These are phyloP conservation scores for Nepenthes alata DNA, from an alignment of 179 eudicot species.

Conservation along the genomic window DNA sequence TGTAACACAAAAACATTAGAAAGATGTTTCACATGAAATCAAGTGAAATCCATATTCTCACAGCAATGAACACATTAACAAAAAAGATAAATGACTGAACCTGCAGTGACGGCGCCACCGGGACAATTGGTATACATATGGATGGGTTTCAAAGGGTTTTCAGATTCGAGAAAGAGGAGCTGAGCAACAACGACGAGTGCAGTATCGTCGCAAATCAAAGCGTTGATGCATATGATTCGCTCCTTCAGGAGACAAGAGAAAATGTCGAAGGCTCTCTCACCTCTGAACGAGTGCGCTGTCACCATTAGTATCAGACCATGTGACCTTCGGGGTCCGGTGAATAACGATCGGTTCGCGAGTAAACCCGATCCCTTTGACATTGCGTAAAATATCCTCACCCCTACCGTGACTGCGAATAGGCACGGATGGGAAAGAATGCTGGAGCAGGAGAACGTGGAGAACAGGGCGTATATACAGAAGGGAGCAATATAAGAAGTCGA, in stretches of 20 bases:
- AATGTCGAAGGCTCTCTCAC: constrained; percentile 86
- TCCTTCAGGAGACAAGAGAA: constrained; percentile 88
- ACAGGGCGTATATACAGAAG: too few species aligned
- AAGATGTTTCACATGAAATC: too few species aligned
- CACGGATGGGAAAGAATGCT: too few species aligned
- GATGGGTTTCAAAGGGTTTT: constrained; percentile 81
- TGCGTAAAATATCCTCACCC: not conserved
- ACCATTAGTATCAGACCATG: constrained; percentile 78
- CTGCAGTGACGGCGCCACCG: constrained; percentile 92
- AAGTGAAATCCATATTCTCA: too few species aligned
- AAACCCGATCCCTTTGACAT: not conserved
- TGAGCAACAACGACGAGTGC: constrained; percentile 92
- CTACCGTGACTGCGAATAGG: not conserved
- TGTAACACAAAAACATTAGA: too few species aligned
- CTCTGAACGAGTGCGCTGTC: constrained; percentile 80
- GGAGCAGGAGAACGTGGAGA: too few species aligned
- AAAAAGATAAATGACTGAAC: constrained; percentile 11
- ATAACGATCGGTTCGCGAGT: not conserved
- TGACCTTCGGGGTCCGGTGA: constrained; percentile 8
- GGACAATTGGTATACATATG: constrained; percentile 90
- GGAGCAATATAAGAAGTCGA: too few species aligned
- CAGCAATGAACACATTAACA: too few species aligned
- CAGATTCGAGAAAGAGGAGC: constrained; percentile 81
- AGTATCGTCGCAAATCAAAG: constrained; percentile 79
- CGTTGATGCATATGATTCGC: constrained; percentile 84